phyloP scores from a whole-genome alignment of 306 rosid genomes.

The Mimosa pudica region DNA sequence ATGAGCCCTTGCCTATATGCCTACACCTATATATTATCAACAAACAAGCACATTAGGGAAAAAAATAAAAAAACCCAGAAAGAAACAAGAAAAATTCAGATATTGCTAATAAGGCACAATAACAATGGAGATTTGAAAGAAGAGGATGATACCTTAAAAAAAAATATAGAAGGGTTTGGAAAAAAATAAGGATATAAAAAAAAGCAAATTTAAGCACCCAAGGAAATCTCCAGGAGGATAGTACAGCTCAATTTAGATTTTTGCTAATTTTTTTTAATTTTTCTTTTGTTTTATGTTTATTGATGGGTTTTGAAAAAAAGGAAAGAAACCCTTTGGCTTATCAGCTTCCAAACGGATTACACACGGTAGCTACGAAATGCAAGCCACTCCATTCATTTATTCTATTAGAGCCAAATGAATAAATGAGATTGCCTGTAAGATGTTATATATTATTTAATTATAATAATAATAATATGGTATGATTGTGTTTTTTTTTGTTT shows the following conservation, averaged over 20 bases:
- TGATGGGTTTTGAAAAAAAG: conserved; percentile 34
- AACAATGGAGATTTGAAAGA: conserved; percentile 32
- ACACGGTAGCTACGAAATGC: conserved; percentile 43
- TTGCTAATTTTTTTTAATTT: conserved; percentile 7
- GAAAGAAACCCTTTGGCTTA: conserved; percentile 4
- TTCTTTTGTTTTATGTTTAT: conserved; percentile 42
- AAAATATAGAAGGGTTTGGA: conserved; percentile 38
- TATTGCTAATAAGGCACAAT: not conserved
- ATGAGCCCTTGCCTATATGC: conserved; percentile 37
- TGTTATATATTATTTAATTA: not conserved
- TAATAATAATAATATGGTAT: not conserved
- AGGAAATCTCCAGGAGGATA: conserved; percentile 49
- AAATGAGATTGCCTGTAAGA: not conserved
- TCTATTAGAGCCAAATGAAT: not conserved
- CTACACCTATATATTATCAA: conserved; percentile 35
- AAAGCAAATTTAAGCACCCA: conserved; percentile 43
- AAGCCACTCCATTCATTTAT: conserved; percentile 47
- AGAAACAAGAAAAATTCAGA: not conserved
- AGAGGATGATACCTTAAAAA: conserved; percentile 46
- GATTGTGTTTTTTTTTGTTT: not conserved
- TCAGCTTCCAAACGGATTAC: conserved; percentile 21
- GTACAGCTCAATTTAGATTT: conserved; percentile 51
- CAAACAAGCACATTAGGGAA: conserved; percentile 36
- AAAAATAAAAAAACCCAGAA: not conserved
- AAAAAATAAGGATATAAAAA: conserved; percentile 30